phyloP scores from a whole-genome alignment of 139 green algal genomes.

The Coelastrella sp. region DNA sequence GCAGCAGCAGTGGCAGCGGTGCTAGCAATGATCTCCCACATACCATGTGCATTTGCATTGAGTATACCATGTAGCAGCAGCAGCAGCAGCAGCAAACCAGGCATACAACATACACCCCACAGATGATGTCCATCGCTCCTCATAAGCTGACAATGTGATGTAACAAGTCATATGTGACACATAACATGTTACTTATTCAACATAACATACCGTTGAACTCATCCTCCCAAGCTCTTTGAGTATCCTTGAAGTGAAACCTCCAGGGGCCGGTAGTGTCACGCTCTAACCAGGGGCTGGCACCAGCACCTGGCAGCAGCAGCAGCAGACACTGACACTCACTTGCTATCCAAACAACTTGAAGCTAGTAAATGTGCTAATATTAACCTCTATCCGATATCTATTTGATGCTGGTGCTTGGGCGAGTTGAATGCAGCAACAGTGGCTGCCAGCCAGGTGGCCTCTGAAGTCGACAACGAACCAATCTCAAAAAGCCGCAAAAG shows the following conservation, averaged over 20 bases:
- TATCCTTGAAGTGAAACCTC: slow-evolving; percentile 40
- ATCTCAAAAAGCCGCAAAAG: background rate
- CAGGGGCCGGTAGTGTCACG: background rate
- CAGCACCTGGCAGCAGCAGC: slow-evolving; percentile 9
- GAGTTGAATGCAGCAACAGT: no score
- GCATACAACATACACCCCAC: background rate
- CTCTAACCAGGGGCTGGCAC: slow-evolving; percentile 24
- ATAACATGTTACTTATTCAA: background rate
- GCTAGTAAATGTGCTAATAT: no score
- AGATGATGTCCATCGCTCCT: background rate
- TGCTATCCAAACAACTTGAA: no score
- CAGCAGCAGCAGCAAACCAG: no score
- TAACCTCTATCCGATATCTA: no score
- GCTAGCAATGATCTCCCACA: background rate
- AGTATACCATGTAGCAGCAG: no score
- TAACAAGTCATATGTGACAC: background rate
- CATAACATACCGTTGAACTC: slow-evolving; percentile 39
- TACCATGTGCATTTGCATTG: no score
- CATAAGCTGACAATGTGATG: background rate
- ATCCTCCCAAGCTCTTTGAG: slow-evolving; percentile 26
- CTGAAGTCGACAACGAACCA: no score
- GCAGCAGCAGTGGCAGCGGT: background rate
- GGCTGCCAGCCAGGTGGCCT: no score
- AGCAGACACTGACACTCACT: background rate
- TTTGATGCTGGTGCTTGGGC: no score